Evolutionary conservation across 768 basidiomycete genomes (phyloP), one percentile per base, ranked within the genome.

Genomic region (Panaeolus cyanescens): DNA sequence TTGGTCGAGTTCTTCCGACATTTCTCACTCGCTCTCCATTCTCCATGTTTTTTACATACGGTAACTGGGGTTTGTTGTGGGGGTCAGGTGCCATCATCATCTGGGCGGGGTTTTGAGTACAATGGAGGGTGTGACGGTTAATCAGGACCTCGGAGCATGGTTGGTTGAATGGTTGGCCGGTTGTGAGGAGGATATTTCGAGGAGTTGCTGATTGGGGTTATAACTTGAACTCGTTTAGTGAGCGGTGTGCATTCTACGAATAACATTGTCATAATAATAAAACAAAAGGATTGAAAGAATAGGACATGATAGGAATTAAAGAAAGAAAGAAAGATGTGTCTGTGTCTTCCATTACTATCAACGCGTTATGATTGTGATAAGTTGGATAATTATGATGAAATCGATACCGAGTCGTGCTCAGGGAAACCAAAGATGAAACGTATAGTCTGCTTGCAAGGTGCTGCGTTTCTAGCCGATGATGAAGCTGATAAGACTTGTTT

Each of bases 11-110:
- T 50, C 45, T 50, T 50, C 45, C 45, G 45, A 50, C 28, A 28
- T 50, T 50, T 50, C 45, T 50, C 45, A 50, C 45, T 50, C 45
- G n/a, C n/a, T 50, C 45, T 50, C 45, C 45, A 50, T 50, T 50
- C 45, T 42, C n/a, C n/a, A n/a, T n/a, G n/a, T n/a, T n/a, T n/a
- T n/a, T n/a, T n/a, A n/a, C n/a, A n/a, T n/a, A n/a, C n/a, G n/a
- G n/a, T n/a, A n/a, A n/a, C n/a, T n/a, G n/a, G n/a, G n/a, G n/a
- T n/a, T 50, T 7, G 45, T 15, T 50, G 45, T 34, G 7, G 25
- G 45, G 30, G 33, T 34, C 7, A 34, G 7, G 33, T 22, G 45
- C 30, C 45, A 50, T 13, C 45, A 8, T 50, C 45, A 50, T 13
- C 45, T 20, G 25, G 25, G 40, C 8, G 40, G 22, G 12, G 10